A percentile compares a stretch with the other conserved stretches of the same genome.
These are phyloP conservation scores for Echeveria elegans DNA, from an alignment of 164 flowering plant genomes.

Conservation along the genomic window DNA sequence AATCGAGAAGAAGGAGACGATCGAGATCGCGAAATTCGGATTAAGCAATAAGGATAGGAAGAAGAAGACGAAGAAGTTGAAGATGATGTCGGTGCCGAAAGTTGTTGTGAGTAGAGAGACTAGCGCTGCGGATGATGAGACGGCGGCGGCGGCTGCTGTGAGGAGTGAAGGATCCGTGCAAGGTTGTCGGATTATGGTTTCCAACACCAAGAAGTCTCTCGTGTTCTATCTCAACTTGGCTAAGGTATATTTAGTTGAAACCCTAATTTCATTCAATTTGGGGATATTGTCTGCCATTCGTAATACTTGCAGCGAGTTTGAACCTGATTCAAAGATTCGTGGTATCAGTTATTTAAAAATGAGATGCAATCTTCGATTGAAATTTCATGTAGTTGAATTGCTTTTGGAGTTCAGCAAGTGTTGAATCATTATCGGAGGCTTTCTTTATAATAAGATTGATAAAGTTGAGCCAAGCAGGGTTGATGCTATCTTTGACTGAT, in stretches of 20 bases:
- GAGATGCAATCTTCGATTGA: neutral
- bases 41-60: neutral
- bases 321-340: neutral
- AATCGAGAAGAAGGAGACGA: neutral
- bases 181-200: conserved; percentile 23
- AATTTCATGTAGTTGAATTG: neutral
- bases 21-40: neutral
- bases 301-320: neutral
- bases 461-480: no score
- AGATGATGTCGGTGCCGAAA: neutral
- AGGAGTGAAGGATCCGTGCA: conserved; percentile 2
- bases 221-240: conserved; percentile 30
- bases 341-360: neutral
- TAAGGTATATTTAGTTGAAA: conserved; percentile 16
- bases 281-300: neutral
- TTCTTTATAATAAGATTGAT: neutral
- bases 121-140: no score
- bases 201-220: conserved; percentile 30
- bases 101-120: neutral
- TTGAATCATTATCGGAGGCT: neutral
- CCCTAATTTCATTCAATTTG: neutral
- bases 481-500: no score
- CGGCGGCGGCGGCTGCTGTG: neutral
- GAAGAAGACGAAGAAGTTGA: neutral
- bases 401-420: neutral